These are phyloP conservation scores for Shiraia sp. DNA, from an alignment of 2,329 filamentous ascomycete genomes.

Conservation along the genomic window DNA sequence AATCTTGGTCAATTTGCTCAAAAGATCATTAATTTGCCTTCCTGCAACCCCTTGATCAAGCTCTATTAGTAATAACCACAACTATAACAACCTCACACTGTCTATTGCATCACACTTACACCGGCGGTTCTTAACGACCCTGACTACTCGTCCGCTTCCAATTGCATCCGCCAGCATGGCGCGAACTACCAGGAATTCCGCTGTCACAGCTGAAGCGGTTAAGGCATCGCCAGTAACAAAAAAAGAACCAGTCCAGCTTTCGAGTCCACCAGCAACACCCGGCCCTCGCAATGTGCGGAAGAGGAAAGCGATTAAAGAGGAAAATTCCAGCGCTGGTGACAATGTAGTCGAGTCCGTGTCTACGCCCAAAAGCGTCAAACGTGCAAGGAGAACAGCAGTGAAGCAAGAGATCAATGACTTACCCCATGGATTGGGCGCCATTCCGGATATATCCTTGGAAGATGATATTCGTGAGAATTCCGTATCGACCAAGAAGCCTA, in stretches of 20 bases:
- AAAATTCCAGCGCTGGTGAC: slow-evolving; percentile 7
- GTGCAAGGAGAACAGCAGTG: slow-evolving; percentile 39
- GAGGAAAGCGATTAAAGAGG: slow-evolving; percentile 31
- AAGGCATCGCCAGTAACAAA: slow-evolving; percentile 10
- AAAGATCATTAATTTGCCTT: too few relatives aligned
- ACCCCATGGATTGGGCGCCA: slow-evolving; percentile 59
- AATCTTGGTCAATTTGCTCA: neutral
- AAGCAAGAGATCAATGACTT: slow-evolving; percentile 53
- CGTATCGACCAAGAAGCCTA: slow-evolving; percentile 18
- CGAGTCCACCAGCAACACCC: slow-evolving; percentile 50
- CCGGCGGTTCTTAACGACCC: too few relatives aligned
- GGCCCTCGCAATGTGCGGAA: slow-evolving; percentile 29
- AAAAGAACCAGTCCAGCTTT: slow-evolving; percentile 44
- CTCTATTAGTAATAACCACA: too few relatives aligned
- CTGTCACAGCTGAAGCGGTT: slow-evolving; percentile 16
- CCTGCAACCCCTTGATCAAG: too few relatives aligned
- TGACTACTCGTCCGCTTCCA: too few relatives aligned
- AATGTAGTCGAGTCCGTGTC: slow-evolving; percentile 4
- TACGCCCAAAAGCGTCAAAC: slow-evolving; percentile 40
- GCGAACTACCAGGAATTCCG: slow-evolving; percentile 37
- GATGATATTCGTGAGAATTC: slow-evolving; percentile 7
- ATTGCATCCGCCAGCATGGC: slow-evolving; percentile 26
- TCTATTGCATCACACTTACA: slow-evolving; percentile 6
- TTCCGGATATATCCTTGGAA: slow-evolving; percentile 17
- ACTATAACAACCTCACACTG: slow-evolving; percentile 13